These are phyloP conservation scores for Talaromyces marneffei DNA, from an alignment of 2,329 filamentous ascomycete species.

Conservation along the genomic window DNA sequence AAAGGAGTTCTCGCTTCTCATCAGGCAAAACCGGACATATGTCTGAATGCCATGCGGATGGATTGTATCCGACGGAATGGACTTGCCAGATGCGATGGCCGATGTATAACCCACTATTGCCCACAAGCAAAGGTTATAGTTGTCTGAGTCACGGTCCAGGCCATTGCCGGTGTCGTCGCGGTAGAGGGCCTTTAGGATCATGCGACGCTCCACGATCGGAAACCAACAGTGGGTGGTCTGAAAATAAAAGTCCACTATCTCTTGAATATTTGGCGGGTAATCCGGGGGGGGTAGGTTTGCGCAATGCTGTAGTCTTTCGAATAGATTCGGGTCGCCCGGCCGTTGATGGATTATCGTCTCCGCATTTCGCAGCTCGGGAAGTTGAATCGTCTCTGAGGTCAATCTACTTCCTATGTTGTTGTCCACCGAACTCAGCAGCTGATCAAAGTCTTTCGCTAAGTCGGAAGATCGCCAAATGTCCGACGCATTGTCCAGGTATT, in stretches of 20 bases:
- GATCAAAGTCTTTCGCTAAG: slow-evolving; percentile 12
- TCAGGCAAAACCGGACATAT: slow-evolving; percentile 49
- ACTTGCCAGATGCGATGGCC: not conserved
- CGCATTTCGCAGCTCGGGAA: slow-evolving; percentile 1
- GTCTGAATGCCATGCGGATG: slow-evolving; percentile 46
- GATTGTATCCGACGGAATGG: not conserved
- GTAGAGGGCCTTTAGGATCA: slow-evolving; percentile 47
- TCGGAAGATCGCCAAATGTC: slow-evolving; percentile 13
- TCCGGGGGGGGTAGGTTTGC: slow-evolving; percentile 38
- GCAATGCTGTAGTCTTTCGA: slow-evolving; percentile 24
- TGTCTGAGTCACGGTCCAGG: not conserved
- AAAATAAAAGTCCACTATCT: slow-evolving; percentile 66
- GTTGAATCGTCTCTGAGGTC: not conserved
- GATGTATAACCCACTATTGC: slow-evolving; percentile 54
- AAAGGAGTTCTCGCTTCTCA: slow-evolving; percentile 35
- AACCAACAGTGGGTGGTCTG: slow-evolving; percentile 73
- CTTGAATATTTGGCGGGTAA: slow-evolving; percentile 46
- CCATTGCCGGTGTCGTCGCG: slow-evolving; percentile 46
- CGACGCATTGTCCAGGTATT: slow-evolving; percentile 25
- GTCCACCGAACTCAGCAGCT: slow-evolving; percentile 5
- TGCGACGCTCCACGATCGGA: slow-evolving; percentile 64
- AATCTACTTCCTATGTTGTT: not conserved
- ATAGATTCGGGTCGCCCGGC: not conserved
- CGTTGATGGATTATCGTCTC: not conserved
- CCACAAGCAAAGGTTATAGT: slow-evolving; percentile 42